These are phyloP conservation scores for Russula abietina DNA, from an alignment of 768 basidiomycete genomes.

Conservation along the genomic window DNA sequence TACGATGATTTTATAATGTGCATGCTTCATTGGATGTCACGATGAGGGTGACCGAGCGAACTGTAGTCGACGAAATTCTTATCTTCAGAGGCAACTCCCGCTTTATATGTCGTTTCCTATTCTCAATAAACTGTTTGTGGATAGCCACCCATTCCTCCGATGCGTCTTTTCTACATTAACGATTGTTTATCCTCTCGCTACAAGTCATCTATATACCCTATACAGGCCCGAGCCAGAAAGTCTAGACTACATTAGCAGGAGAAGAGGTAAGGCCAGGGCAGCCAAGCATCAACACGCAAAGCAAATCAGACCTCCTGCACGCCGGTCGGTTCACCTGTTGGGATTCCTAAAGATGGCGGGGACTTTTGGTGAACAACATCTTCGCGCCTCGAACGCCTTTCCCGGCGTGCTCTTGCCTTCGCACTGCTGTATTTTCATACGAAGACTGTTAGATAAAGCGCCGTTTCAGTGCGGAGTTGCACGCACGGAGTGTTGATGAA, in stretches of 20 bases:
- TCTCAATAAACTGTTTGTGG: too few species aligned
- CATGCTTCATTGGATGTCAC: neutral
- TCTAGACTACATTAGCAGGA: neutral
- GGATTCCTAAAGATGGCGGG: neutral
- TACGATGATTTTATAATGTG: neutral
- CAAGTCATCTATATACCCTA: neutral
- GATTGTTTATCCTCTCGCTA: neutral
- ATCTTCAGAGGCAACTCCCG: neutral
- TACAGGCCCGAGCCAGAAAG: neutral
- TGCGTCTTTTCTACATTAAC: neutral
- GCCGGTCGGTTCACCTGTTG: neutral
- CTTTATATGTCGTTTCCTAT: neutral
- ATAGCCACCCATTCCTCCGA: neutral
- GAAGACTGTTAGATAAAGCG: neutral
- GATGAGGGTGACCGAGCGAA: neutral
- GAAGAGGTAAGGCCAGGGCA: neutral
- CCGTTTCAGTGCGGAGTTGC: neutral
- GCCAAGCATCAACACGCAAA: neutral
- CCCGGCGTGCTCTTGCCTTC: neutral
- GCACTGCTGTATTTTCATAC: neutral
- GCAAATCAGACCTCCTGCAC: constrained; percentile 5
- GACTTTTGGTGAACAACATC: neutral
- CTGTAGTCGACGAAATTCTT: neutral
- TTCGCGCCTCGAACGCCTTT: neutral
- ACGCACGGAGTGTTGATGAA: constrained; percentile 50